Evolutionary conservation across 345 rosid genomes (phyloP).

Genomic region (Dimocarpus longan): DNA sequence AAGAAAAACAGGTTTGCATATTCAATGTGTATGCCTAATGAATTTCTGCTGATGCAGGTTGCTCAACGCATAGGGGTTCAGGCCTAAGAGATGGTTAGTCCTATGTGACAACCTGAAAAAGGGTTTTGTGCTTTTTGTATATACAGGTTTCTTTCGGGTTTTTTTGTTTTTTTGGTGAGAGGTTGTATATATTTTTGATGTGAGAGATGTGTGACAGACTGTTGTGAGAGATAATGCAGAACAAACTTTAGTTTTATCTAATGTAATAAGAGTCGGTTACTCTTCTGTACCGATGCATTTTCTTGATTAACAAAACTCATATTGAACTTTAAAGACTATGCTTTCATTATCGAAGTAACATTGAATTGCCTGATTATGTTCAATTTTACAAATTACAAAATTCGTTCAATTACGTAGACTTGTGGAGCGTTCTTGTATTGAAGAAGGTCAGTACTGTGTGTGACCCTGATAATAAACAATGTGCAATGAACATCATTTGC

Average conservation of each 20-base stretch:
- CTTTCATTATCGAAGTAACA: too few relatives aligned
- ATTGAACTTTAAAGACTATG: too few relatives aligned
- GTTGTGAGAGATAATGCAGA: neutral
- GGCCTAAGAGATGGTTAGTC: constrained; percentile 36
- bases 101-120: neutral
- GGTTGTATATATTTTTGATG: constrained; percentile 1
- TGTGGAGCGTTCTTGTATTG: too few relatives aligned
- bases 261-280: neutral
- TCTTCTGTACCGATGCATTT: neutral
- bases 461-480: too few relatives aligned
- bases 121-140: neutral
- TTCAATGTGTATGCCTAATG: neutral
- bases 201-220: constrained; percentile 3
- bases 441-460: too few relatives aligned
- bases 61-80: constrained; percentile 79
- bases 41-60: constrained; percentile 45
- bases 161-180: neutral
- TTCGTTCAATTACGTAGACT: too few relatives aligned
- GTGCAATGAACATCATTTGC: too few relatives aligned
- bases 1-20: neutral
- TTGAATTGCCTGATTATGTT: too few relatives aligned
- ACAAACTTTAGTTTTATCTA: neutral
- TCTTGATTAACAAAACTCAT: neutral
- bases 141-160: constrained; percentile 22
- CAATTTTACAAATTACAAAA: too few relatives aligned